Percentiles rank a stretch among this genome's conserved stretches.
phyloP scores from a whole-genome alignment of 2,329 filamentous ascomycete genomes.

The Neoarthrinium moseri region DNA sequence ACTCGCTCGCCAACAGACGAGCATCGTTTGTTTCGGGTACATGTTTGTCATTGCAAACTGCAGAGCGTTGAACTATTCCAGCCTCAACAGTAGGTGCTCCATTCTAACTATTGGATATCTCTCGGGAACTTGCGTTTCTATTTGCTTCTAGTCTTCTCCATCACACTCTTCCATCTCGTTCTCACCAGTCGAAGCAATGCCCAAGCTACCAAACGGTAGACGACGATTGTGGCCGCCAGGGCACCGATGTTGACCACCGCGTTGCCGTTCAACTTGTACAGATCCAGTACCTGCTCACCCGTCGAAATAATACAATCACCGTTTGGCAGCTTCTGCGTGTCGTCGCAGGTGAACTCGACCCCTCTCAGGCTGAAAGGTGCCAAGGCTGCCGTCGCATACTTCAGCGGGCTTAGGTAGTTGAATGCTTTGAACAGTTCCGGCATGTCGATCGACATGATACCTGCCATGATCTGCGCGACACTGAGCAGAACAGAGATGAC shows the following conservation, averaged over 20 bases:
- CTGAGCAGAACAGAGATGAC: constrained; percentile 68
- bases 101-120: too few species aligned
- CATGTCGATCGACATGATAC: constrained; percentile 69
- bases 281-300: constrained; percentile 63
- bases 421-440: constrained; percentile 63
- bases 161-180: constrained; percentile 45
- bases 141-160: constrained; percentile 24
- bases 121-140: too few species aligned
- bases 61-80: too few species aligned
- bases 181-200: constrained; percentile 52
- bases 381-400: constrained; percentile 67
- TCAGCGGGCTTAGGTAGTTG: constrained; percentile 71
- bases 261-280: constrained; percentile 64
- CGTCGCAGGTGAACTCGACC: constrained; percentile 63
- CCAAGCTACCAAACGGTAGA: constrained; percentile 66
- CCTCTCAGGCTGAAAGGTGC: constrained; percentile 63
- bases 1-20: too few species aligned
- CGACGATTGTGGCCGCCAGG: constrained; percentile 61
- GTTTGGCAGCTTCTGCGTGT: constrained; percentile 55
- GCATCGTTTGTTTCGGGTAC: too few species aligned
- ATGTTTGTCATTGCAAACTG: too few species aligned
- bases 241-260: constrained; percentile 60
- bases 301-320: constrained; percentile 65
- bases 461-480: constrained; percentile 69
- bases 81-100: too few species aligned